Evolutionary conservation across 352 stramenopile species (phyloP).

Genomic region (Peronospora farinosa): DNA sequence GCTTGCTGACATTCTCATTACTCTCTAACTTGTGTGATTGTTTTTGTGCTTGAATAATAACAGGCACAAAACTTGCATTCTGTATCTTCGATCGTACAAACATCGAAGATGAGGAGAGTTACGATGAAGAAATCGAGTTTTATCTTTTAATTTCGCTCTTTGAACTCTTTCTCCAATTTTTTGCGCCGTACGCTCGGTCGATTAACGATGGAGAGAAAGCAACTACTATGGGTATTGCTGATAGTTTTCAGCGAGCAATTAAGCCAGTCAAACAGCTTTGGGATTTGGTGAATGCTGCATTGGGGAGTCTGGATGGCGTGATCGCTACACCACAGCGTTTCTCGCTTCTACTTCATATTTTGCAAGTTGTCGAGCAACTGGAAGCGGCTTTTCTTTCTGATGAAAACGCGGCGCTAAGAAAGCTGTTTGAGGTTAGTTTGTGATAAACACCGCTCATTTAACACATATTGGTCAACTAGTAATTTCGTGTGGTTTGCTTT

Average conservation of each 20-base stretch:
- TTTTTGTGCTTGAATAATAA: conserved; percentile 1
- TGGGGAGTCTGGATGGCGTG: conserved; percentile 40
- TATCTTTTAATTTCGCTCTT: conserved; percentile 49
- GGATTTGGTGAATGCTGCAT: conserved; percentile 36
- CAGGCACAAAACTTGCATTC: conserved; percentile 57
- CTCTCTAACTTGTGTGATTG: no score
- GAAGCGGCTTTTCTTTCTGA: conserved; percentile 34
- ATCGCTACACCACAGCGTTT: conserved; percentile 56
- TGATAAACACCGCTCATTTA: background rate
- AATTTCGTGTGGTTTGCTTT: background rate
- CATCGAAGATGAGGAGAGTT: conserved; percentile 64
- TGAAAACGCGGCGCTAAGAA: conserved; percentile 28
- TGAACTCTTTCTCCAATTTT: conserved; percentile 59
- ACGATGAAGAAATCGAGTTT: conserved; percentile 71
- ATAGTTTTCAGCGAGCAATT: conserved; percentile 36
- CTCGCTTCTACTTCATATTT: conserved; percentile 51
- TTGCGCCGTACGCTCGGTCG: conserved; percentile 35
- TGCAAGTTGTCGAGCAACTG: conserved; percentile 60
- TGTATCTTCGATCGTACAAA: conserved; percentile 63
- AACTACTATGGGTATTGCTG: conserved; percentile 7
- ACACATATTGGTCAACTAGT: background rate
- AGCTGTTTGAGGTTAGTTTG: conserved; percentile 35
- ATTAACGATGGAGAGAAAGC: conserved; percentile 15
- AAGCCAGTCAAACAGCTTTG: conserved; percentile 44
- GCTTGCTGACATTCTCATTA: no score